A percentile compares a stretch with the other conserved stretches of the same genome.
These are phyloP conservation scores for Fusarium brevicatenulatum DNA, from an alignment of 2,329 filamentous ascomycete genomes.

Conservation along the genomic window DNA sequence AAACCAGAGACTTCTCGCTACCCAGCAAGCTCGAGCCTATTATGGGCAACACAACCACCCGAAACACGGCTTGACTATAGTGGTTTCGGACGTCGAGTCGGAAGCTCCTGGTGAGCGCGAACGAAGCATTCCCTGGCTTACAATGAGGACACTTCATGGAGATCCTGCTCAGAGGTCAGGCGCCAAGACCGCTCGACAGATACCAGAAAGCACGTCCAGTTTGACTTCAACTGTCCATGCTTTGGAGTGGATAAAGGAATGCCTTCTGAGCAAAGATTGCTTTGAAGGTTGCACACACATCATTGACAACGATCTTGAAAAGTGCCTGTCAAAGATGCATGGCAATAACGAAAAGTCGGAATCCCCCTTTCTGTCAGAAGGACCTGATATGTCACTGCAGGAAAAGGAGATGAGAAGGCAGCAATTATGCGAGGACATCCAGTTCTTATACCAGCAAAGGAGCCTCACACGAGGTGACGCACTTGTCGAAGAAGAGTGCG, in stretches of 20 bases:
- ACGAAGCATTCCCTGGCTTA: not conserved
- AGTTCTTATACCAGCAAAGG: not conserved
- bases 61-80: not conserved
- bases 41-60: not conserved
- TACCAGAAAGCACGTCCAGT: not conserved
- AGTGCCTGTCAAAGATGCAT: fast-evolving
- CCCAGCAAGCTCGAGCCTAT: not conserved
- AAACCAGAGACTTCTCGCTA: not conserved
- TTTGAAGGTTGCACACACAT: not conserved
- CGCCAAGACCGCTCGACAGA: fast-evolving
- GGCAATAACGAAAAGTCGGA: fast-evolving
- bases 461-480: fast-evolving
- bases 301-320: not conserved
- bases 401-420: not conserved
- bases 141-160: not conserved
- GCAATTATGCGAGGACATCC: not conserved
- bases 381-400: fast-evolving
- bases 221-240: not conserved
- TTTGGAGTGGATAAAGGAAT: not conserved
- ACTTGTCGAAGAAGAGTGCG: not conserved
- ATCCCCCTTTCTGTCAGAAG: too few relatives aligned
- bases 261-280: not conserved
- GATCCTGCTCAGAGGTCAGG: not conserved
- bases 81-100: not conserved
- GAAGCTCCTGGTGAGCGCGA: not conserved